Evolutionary conservation across 2,329 filamentous ascomycete genomes (phyloP), one percentile per base, ranked within the genome.

Genomic region (Emergomyces africanus): DNA sequence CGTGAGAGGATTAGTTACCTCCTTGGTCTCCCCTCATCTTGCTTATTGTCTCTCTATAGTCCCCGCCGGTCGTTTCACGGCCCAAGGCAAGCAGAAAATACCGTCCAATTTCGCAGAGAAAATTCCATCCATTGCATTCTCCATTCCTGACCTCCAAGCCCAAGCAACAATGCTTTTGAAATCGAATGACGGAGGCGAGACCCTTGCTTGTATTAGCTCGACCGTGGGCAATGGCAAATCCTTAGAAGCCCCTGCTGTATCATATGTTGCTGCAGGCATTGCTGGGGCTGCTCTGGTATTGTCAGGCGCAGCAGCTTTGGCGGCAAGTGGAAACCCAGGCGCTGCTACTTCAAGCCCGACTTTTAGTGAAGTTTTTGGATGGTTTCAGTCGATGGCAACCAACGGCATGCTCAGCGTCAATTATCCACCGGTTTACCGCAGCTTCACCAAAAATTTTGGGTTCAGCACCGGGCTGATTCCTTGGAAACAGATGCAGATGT

Each of bases 371-470:
- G 85, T 95, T 54, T 81, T 96, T 65, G 85, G 86, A 62, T 95
- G 89, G 83, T 96, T 97, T 73, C 91, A 97, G 74, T 86, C 87
- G 55, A 88, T 97, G 79, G 90, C 94, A 33, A 87, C 94, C 78
- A 96, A 94, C 73, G 91, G 94, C 64, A 97, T 97, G 94, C 80
- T 96, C 71, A 95, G 89, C 61, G 91, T 95, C 66, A 83, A 86
- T 66, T 90, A 96, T 65, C 94, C 94, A 3, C 79, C 83, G 41
- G 84, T 97, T 42, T 97, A 97, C 76, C 84, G 86, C 65, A 92
- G 85, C 71, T 99, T 96, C 74, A 78, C 87, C 62, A 89, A 89
- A 76, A 97, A 97, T 76, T 97, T 99, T 72, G 91, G 80, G 53
- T 97, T 96, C 78, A 92, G 89, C 64, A 87, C 86, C 33, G 90